Percentiles rank a stretch among this genome's conserved stretches.
phyloP scores from a whole-genome alignment of 176 grass and related monocot genomes.

The Rhynchospora breviuscula region DNA sequence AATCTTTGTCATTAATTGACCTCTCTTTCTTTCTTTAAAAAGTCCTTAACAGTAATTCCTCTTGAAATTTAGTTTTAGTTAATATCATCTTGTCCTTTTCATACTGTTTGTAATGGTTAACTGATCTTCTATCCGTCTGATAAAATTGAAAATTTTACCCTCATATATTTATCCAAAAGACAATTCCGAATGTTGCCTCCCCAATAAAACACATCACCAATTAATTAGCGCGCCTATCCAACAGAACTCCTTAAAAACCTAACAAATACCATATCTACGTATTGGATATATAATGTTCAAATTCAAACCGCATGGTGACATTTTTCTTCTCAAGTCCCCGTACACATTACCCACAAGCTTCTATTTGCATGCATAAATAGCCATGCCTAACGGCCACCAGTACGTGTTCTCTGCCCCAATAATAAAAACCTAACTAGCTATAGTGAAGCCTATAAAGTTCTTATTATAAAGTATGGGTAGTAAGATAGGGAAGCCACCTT shows the following conservation, averaged over 20 bases:
- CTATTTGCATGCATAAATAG: conserved; percentile 6
- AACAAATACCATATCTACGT: not conserved
- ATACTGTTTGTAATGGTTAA: not conserved
- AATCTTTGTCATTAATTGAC: not conserved
- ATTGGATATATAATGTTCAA: too few relatives aligned
- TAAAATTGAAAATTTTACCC: not conserved
- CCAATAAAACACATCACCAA: conserved; percentile 7
- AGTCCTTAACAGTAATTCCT: too few relatives aligned
- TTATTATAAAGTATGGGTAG: conserved; percentile 6
- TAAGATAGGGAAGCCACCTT: not conserved
- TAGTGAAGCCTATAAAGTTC: not conserved
- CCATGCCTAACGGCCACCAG: not conserved
- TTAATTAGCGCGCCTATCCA: not conserved
- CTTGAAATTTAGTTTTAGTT: not conserved
- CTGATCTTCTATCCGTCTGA: not conserved
- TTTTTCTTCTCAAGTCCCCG: not conserved
- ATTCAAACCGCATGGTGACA: not conserved
- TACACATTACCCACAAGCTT: not conserved
- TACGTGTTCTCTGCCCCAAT: not conserved
- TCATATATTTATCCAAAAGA: not conserved
- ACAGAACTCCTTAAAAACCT: not conserved
- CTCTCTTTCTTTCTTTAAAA: too few relatives aligned
- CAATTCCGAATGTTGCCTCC: not conserved
- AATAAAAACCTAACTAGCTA: not conserved
- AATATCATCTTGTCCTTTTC: not conserved